Evolutionary conservation across 257 asterid species (phyloP).

Genomic region (Solanum commersonii): DNA sequence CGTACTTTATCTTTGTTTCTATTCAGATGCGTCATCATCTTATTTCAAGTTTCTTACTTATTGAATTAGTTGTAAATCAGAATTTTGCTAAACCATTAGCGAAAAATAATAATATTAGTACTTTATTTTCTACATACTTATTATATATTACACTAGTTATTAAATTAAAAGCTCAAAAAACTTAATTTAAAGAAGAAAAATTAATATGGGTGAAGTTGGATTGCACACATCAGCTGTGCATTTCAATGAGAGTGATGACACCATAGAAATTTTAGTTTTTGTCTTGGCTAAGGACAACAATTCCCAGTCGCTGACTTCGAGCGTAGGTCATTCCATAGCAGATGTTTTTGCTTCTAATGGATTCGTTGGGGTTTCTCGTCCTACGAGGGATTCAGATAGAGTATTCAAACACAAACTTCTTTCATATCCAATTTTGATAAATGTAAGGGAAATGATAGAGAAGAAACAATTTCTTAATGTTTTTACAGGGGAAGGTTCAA

Average conservation of each 20-base stretch:
- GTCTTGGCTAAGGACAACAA: conserved; percentile 71
- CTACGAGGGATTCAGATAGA: conserved; percentile 22
- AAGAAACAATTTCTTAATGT: conserved; percentile 42
- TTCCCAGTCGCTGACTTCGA: conserved; percentile 48
- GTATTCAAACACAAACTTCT: conserved; percentile 16
- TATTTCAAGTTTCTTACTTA: too few relatives aligned
- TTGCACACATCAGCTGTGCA: conserved; percentile 64
- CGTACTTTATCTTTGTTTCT: too few relatives aligned
- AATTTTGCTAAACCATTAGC: too few relatives aligned
- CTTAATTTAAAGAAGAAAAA: too few relatives aligned
- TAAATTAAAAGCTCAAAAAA: too few relatives aligned
- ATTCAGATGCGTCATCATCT: too few relatives aligned
- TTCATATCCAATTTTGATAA: conserved; percentile 36
- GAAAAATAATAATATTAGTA: too few relatives aligned
- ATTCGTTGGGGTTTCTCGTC: conserved; percentile 50
- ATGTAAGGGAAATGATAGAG: conserved; percentile 39
- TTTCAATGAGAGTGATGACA: conserved; percentile 53
- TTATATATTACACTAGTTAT: too few relatives aligned
- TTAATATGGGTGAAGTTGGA: conserved; percentile 32
- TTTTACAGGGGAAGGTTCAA: conserved; percentile 37
- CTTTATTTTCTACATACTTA: too few relatives aligned
- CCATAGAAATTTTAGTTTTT: conserved; percentile 58
- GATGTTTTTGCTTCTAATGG: conserved; percentile 19
- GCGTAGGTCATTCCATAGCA: conserved; percentile 40
- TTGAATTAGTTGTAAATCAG: too few relatives aligned